Evolutionary conservation across 2,329 filamentous ascomycete genomes (phyloP).

Genomic region (Dactylonectria estremocensis): DNA sequence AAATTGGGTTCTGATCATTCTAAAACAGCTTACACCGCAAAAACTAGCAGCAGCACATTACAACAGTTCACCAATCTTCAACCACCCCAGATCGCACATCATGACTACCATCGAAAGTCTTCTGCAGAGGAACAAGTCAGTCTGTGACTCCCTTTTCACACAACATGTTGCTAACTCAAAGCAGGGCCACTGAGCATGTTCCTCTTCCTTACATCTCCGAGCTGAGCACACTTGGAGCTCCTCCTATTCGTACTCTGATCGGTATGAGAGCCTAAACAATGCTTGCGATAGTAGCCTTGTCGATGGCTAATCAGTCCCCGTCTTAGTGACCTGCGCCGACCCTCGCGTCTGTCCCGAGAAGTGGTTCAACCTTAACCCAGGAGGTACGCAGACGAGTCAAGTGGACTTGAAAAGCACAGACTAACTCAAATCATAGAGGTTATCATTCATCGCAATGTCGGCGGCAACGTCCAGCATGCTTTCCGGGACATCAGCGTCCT

Average conservation of each 20-base stretch:
- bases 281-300: too few relatives aligned
- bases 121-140: conserved; percentile 27
- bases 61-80: background rate
- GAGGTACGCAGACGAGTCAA: conserved; percentile 3
- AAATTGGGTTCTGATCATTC: background rate
- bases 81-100: background rate
- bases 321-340: conserved; percentile 24
- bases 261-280: background rate
- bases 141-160: background rate
- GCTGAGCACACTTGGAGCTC: background rate
- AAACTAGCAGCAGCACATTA: background rate
- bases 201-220: conserved; percentile 26
- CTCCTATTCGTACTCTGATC: conserved; percentile 16
- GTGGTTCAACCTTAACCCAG: conserved; percentile 19
- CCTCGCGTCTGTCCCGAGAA: conserved; percentile 23
- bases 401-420: background rate
- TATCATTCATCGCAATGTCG: conserved; percentile 25
- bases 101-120: conserved; percentile 19
- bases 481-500: conserved; percentile 26
- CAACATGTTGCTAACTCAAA: background rate
- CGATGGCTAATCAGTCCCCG: background rate
- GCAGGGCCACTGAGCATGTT: conserved; percentile 12
- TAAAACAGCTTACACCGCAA: background rate
- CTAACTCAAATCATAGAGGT: conserved; percentile 20
- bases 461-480: conserved; percentile 27